phyloP scores from a whole-genome alignment of 2,329 filamentous ascomycete species.

The Stagonosporopsis cucurbitacearum region DNA sequence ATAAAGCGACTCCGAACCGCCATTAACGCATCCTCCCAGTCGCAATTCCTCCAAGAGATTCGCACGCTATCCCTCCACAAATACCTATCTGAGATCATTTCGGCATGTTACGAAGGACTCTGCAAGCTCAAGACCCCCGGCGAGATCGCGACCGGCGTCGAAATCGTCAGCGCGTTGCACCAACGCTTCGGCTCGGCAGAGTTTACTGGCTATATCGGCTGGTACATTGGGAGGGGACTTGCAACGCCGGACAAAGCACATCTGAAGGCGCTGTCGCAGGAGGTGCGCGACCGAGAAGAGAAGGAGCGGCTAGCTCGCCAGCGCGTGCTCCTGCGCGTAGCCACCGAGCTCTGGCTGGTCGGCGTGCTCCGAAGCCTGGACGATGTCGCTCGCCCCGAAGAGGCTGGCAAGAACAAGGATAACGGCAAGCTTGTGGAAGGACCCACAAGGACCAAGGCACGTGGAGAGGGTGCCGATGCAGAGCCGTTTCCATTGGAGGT shows the following conservation, averaged over 20 bases:
- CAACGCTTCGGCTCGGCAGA: conserved; percentile 90
- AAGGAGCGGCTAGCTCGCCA: conserved; percentile 90
- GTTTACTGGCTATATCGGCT: conserved; percentile 90
- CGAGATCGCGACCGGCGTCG: conserved; percentile 90
- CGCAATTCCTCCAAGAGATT: conserved; percentile 88
- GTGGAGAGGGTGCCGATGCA: conserved; percentile 68
- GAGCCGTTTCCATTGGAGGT: conserved; percentile 97
- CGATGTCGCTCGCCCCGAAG: conserved; percentile 69
- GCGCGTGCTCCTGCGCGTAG: conserved; percentile 82
- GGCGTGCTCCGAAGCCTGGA: conserved; percentile 83
- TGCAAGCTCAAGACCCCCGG: conserved; percentile 88
- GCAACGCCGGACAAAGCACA: conserved; percentile 86
- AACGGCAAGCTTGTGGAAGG: conserved; percentile 60
- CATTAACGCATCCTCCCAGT: conserved; percentile 77
- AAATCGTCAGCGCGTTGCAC: conserved; percentile 93
- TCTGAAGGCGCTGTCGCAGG: conserved; percentile 77
- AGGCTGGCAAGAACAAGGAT: conserved; percentile 67
- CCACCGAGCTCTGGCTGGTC: conserved; percentile 95
- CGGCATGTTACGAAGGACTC: conserved; percentile 91
- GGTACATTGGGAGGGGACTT: conserved; percentile 89
- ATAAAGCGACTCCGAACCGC: conserved; percentile 95
- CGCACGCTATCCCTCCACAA: conserved; percentile 90
- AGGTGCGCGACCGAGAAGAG: conserved; percentile 92
- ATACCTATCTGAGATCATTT: conserved; percentile 96
- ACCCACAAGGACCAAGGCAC: conserved; percentile 67